Evolutionary conservation across 169 alveolate species (phyloP), one percentile per base, ranked within the genome.

Genomic region (Cryptosporidium canis): DNA sequence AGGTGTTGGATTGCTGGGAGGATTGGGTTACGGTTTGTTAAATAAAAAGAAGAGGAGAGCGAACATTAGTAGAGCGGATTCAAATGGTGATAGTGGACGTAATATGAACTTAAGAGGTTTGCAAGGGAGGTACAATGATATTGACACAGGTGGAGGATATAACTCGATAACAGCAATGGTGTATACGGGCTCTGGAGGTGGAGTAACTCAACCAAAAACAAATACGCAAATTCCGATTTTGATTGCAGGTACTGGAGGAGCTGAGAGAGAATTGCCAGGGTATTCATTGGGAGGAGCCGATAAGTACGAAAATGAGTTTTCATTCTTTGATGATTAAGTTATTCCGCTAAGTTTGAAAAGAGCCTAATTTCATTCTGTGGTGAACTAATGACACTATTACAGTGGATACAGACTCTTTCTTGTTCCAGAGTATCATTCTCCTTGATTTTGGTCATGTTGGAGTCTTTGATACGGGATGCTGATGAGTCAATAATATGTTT

Each of bases 1-100:
- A 39, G 85, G 85, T 58, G 5, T 77, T 6, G 85, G 77, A 4
- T 4, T 61, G 24, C 35, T 77, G 3, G 85, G 72, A 58, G 72
- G 85, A 39, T 18, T 61, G 43, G 72, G 70, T 5, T 33, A 6
- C 0, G 72, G 61, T n/a, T n/a, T n/a, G n/a, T n/a, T n/a, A 53
- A 3, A 41, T 27, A 61, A 18, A 24, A 77, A 41, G 24, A 55
- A 18, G 37, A 58, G 47, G 7, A 3, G 47, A 18, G 47, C 66
- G 5, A 29, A 31, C 12, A 21, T 2, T 6, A 7, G 24, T 48
- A 14, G 16, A 33, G 21, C n/a, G 24, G 63, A 11, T 33, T 16
- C 0, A 16, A 35, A 9, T 56, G 35, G 21, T 21, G 6, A 9
- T 66, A 37, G 0, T 66, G 41, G 0, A 0, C 3, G 5, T 12